phyloP scores from a whole-genome alignment of 495 filamentous ascomycete genomes.

The Delitschia confertaspora region DNA sequence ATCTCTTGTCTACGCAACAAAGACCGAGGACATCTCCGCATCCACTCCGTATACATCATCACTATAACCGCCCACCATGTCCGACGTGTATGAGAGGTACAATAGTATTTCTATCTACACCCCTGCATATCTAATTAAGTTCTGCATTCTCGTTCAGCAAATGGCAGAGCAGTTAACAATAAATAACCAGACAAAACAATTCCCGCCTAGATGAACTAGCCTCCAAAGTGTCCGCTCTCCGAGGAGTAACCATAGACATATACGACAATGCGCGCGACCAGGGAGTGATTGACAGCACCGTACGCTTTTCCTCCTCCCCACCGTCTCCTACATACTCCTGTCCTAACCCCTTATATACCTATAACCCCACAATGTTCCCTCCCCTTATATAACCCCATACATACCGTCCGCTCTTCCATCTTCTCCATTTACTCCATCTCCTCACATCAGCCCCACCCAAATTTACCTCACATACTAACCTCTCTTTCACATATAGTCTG shows the following conservation, averaged over 20 bases:
- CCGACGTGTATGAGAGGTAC: too few species aligned
- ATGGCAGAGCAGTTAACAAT: neutral
- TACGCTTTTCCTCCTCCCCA: slow-evolving; percentile 38
- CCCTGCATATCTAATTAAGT: too few species aligned
- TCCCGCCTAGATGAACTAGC: slow-evolving; percentile 85
- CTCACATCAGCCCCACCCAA: neutral
- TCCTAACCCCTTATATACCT: neutral
- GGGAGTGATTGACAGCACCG: slow-evolving; percentile 74
- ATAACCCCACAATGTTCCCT: slow-evolving; percentile 2
- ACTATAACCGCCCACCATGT: too few species aligned
- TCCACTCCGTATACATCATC: too few species aligned
- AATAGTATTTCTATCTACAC: too few species aligned
- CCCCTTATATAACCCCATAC: neutral
- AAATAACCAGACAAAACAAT: slow-evolving; percentile 69
- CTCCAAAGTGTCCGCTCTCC: slow-evolving; percentile 80
- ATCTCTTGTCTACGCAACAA: too few species aligned
- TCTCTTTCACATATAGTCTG: slow-evolving; percentile 41
- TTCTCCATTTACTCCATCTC: too few species aligned
- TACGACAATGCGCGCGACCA: slow-evolving; percentile 89
- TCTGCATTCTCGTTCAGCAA: neutral
- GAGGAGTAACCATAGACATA: slow-evolving; percentile 96
- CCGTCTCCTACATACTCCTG: neutral
- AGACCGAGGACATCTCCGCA: too few species aligned
- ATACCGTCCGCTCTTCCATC: neutral
- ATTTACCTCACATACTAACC: neutral